Conservation (phyloP, 116 monocot genomes). For the Dioscorea cayenensis region DNA sequence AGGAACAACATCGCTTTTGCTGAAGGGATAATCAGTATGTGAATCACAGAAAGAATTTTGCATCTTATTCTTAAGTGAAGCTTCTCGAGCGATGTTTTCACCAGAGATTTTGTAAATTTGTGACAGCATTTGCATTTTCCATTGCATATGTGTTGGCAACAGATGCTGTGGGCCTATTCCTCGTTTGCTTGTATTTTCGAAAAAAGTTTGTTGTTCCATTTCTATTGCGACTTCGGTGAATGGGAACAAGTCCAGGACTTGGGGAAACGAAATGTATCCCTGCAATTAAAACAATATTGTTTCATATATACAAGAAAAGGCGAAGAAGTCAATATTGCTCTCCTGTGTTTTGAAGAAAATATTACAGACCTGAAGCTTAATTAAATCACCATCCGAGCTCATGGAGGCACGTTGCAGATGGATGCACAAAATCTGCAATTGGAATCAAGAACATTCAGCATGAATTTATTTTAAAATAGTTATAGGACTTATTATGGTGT, state of each 20-base stretch:
- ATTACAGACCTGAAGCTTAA: constrained; percentile 64
- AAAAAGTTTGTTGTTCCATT: constrained; percentile 16
- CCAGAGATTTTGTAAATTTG: constrained; percentile 15
- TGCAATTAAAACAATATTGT: constrained; percentile 18
- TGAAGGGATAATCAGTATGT: background rate
- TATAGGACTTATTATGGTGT: too few species aligned
- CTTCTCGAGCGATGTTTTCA: constrained; percentile 2
- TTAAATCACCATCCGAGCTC: constrained; percentile 48
- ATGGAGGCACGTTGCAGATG: constrained; percentile 89
- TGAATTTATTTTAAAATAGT: too few species aligned
- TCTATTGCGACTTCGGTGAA: constrained; percentile 33
- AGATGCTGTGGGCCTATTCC: constrained; percentile 8
- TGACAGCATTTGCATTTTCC: constrained; percentile 20
- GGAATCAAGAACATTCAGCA: too few species aligned
- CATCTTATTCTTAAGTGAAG: constrained; percentile 6
- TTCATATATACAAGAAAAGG: background rate
- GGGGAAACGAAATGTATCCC: constrained; percentile 83
- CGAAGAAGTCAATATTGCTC: background rate
- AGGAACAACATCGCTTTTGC: background rate
- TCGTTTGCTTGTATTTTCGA: constrained; percentile 6
- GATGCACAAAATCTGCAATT: constrained; percentile 73
- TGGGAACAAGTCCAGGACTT: constrained; percentile 63
- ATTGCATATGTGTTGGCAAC: constrained; percentile 18
- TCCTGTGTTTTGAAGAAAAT: background rate
- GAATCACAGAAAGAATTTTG: background rate